phyloP scores from a whole-genome alignment of 257 asterid genomes.

The Schizonepeta tenuifolia region DNA sequence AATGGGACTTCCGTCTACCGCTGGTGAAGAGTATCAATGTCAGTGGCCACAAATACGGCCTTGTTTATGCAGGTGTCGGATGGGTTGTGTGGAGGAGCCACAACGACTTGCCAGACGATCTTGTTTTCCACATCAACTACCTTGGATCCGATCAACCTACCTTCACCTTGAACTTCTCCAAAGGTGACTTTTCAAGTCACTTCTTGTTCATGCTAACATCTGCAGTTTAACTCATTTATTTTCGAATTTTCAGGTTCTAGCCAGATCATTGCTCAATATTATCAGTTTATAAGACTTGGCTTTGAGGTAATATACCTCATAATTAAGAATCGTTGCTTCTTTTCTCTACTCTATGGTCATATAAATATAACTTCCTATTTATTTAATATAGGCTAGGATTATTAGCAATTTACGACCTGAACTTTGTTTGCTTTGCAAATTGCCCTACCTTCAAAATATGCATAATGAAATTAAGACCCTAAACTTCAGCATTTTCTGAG shows the following conservation, averaged over 20 bases:
- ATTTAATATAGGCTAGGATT: too few relatives aligned
- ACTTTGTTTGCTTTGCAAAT: too few relatives aligned
- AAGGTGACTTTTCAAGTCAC: conserved; percentile 47
- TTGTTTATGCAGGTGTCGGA: conserved; percentile 79
- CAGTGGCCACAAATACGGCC: conserved; percentile 85
- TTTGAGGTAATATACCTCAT: conserved; percentile 55
- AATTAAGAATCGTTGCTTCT: background rate
- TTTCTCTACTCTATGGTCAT: too few relatives aligned
- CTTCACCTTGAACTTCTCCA: conserved; percentile 79
- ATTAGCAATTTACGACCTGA: too few relatives aligned
- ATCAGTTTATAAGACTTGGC: conserved; percentile 87
- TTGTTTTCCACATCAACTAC: conserved; percentile 74
- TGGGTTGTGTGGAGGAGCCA: conserved; percentile 79
- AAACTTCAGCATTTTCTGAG: too few relatives aligned
- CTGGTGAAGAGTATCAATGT: conserved; percentile 81
- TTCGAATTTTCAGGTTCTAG: conserved; percentile 53
- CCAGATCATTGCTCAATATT: conserved; percentile 77
- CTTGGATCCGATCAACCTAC: conserved; percentile 88
- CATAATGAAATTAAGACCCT: too few relatives aligned
- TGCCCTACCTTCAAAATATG: too few relatives aligned
- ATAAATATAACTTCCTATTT: too few relatives aligned
- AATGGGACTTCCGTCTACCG: conserved; percentile 85
- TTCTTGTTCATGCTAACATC: background rate
- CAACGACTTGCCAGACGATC: conserved; percentile 72
- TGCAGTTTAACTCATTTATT: background rate